Conservation (phyloP, 202 grass and related monocot genomes). For the Panicum virgatum region DNA sequence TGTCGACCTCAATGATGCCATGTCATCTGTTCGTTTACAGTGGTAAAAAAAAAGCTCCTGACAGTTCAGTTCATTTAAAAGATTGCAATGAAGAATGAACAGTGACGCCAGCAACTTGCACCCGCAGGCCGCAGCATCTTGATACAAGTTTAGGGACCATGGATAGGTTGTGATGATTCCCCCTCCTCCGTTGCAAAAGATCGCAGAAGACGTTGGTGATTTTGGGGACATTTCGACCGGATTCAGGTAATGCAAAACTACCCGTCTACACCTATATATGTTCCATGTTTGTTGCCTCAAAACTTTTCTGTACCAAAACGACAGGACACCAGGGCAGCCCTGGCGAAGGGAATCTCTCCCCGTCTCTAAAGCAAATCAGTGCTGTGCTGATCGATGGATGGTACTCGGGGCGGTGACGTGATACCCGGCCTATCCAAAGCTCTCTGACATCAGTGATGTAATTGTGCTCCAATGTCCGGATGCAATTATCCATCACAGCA, state of each 20-base stretch:
- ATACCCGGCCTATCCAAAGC: conserved; percentile 12
- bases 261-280: neutral
- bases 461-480: neutral
- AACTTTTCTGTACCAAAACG: neutral
- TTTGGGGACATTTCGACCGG: neutral
- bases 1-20: conserved; percentile 29
- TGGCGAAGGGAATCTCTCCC: conserved; percentile 37
- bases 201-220: neutral
- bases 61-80: neutral
- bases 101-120: conserved; percentile 2
- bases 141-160: neutral
- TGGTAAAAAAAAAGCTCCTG: neutral
- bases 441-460: neutral
- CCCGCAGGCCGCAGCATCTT: neutral
- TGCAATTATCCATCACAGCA: neutral
- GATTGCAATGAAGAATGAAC: neutral
- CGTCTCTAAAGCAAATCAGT: conserved; percentile 26
- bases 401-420: conserved; percentile 17
- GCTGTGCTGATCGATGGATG: conserved; percentile 2
- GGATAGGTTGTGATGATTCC: neutral
- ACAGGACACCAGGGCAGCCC: conserved; percentile 20
- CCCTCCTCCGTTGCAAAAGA: neutral
- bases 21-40: conserved; percentile 34
- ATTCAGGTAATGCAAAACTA: neutral
- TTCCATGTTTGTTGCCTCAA: too few species aligned